These are phyloP conservation scores for Apiosordaria backusii DNA, from an alignment of 495 filamentous ascomycete species.

Conservation along the genomic window DNA sequence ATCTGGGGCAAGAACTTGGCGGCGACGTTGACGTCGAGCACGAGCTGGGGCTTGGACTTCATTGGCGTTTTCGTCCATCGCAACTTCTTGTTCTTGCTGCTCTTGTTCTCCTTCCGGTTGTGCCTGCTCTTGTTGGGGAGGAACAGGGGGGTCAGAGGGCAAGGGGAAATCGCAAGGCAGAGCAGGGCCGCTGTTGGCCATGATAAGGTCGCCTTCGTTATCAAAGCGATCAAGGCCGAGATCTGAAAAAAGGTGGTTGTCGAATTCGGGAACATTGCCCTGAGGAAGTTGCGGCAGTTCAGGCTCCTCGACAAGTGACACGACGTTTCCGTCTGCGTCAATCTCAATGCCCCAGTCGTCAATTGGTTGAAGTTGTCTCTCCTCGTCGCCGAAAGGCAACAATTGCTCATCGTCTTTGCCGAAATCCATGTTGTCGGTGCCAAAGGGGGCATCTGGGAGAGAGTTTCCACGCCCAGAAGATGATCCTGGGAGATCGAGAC, in stretches of 20 bases:
- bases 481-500: conserved; percentile 25
- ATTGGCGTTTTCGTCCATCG: conserved; percentile 17
- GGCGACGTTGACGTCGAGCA: conserved; percentile 27
- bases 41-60: conserved; percentile 19
- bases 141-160: conserved; percentile 13
- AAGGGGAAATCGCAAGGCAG: conserved; percentile 14
- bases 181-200: conserved; percentile 11
- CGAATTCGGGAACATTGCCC: conserved; percentile 7
- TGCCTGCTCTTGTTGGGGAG: background rate
- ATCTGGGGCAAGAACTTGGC: conserved; percentile 36
- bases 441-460: conserved; percentile 15
- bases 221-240: conserved; percentile 13
- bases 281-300: conserved; percentile 36
- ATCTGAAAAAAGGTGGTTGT: conserved; percentile 1
- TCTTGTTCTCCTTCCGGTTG: conserved; percentile 12
- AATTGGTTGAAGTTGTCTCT: conserved; percentile 23
- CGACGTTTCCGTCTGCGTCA: conserved; percentile 40
- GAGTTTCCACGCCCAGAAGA: conserved; percentile 8
- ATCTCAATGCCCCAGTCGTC: conserved; percentile 43
- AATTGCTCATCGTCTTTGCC: conserved; percentile 22
- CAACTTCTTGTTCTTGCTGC: conserved; percentile 17
- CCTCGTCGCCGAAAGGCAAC: conserved; percentile 27
- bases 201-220: conserved; percentile 24
- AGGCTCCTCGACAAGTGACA: conserved; percentile 30
- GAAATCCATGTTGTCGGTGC: conserved; percentile 17